Evolutionary conservation across 495 filamentous ascomycete genomes (phyloP).

Genomic region (Corynascus novoguineensis): DNA sequence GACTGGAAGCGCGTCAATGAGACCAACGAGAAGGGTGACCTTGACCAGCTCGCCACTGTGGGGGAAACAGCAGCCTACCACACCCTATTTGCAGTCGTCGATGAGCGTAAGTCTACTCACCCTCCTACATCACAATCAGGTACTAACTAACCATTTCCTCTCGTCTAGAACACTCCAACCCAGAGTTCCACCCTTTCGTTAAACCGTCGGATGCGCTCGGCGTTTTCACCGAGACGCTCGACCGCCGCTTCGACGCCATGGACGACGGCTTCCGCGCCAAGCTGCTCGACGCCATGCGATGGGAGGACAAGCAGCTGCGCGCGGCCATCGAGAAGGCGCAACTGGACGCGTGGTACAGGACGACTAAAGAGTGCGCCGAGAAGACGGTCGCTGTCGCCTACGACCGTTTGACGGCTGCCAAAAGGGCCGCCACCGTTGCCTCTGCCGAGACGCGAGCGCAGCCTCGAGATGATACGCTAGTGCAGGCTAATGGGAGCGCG

Average conservation of each 20-base stretch:
- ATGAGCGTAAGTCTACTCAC: constrained; percentile 36
- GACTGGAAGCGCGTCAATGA: constrained; percentile 63
- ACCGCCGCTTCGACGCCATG: constrained; percentile 47
- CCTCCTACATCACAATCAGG: neutral
- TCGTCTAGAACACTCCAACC: constrained; percentile 20
- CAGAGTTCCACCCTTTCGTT: constrained; percentile 38
- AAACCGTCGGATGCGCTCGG: constrained; percentile 49
- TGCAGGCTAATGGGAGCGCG: neutral
- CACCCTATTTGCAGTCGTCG: constrained; percentile 42
- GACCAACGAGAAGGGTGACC: constrained; percentile 48
- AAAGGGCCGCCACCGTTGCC: neutral
- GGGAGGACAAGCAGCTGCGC: constrained; percentile 49
- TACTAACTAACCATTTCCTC: neutral
- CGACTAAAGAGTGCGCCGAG: constrained; percentile 27
- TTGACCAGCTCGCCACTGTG: constrained; percentile 40
- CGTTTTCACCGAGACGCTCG: constrained; percentile 47
- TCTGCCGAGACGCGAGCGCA: neutral
- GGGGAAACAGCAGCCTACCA: constrained; percentile 47
- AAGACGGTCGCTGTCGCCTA: constrained; percentile 23
- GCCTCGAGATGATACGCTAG: too few relatives aligned
- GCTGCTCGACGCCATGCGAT: constrained; percentile 49
- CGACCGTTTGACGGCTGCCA: constrained; percentile 9
- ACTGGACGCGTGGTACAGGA: constrained; percentile 52
- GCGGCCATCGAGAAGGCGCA: constrained; percentile 53
- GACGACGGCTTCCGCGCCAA: constrained; percentile 45